Percentiles rank a stretch among this genome's conserved stretches.
Evolutionary conservation across 768 basidiomycete species (phyloP).

Genomic region (Panaeolus cyanescens): DNA sequence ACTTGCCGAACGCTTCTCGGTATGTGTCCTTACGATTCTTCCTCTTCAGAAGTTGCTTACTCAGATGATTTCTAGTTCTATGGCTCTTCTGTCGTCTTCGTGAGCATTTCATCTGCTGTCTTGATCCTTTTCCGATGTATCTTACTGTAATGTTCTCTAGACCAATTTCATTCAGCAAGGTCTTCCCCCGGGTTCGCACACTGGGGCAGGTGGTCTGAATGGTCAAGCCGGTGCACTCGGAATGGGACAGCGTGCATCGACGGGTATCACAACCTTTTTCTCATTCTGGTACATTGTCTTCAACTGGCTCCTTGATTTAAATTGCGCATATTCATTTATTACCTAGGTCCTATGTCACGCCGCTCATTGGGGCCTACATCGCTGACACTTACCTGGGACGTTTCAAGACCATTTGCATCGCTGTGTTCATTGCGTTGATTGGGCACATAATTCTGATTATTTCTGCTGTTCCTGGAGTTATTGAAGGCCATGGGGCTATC

Average conservation of each 20-base stretch:
- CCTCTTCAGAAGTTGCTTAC: not conserved
- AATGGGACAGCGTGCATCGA: constrained; percentile 68
- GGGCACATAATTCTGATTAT: constrained; percentile 70
- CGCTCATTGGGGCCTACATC: constrained; percentile 70
- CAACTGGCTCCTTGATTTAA: not conserved
- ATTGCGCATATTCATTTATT: not conserved
- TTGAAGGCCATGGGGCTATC: constrained; percentile 50
- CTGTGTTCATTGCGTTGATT: constrained; percentile 59
- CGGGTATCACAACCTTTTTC: constrained; percentile 72
- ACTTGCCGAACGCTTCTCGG: constrained; percentile 75
- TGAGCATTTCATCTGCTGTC: constrained; percentile 17
- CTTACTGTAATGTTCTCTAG: constrained; percentile 27
- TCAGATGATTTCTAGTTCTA: constrained; percentile 34
- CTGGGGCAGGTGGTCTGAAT: constrained; percentile 55
- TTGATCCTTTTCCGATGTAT: not conserved
- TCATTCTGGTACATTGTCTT: constrained; percentile 56
- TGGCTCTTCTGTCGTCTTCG: constrained; percentile 52
- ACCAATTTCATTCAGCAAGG: constrained; percentile 78
- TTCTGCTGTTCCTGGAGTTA: constrained; percentile 67
- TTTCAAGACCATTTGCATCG: constrained; percentile 71
- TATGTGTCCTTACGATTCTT: constrained; percentile 29
- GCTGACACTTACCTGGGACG: constrained; percentile 75
- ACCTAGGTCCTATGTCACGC: constrained; percentile 63
- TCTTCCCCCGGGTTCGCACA: constrained; percentile 63
- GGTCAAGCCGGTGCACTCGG: constrained; percentile 72